Evolutionary conservation across 2,329 filamentous ascomycete genomes (phyloP).

Genomic region (Penicillium olsonii): DNA sequence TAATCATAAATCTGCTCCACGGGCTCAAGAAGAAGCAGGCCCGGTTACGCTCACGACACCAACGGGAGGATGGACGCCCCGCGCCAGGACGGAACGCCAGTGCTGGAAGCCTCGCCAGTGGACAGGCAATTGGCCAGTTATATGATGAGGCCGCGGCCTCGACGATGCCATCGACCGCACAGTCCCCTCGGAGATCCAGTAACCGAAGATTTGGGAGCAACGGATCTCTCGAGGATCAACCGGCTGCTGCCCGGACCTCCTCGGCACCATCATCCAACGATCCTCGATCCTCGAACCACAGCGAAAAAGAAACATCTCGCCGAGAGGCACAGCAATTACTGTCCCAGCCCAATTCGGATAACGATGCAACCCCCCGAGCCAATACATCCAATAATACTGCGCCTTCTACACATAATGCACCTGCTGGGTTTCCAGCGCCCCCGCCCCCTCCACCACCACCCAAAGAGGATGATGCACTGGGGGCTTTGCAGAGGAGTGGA

Average conservation of each 20-base stretch:
- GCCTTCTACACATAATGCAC: constrained; percentile 24
- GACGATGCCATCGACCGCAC: constrained; percentile 22
- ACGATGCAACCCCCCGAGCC: constrained; percentile 44
- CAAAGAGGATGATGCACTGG: constrained; percentile 84
- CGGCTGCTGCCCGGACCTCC: constrained; percentile 28
- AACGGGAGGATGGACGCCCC: constrained; percentile 50
- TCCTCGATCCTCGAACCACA: constrained; percentile 31
- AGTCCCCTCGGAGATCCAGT: constrained; percentile 35
- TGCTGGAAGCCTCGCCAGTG: constrained; percentile 49
- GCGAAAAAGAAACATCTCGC: constrained; percentile 43
- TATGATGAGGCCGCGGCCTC: constrained; percentile 41
- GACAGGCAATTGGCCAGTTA: constrained; percentile 48
- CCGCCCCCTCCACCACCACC: constrained; percentile 80
- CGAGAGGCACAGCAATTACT: constrained; percentile 41
- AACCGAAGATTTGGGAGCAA: constrained; percentile 41
- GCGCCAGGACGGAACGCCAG: constrained; percentile 46
- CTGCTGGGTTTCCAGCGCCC: constrained; percentile 53
- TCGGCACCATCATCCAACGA: constrained; percentile 31
- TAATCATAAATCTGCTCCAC: constrained; percentile 96
- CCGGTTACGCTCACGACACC: constrained; percentile 65
- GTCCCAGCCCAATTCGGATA: constrained; percentile 66
- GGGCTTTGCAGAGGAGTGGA: constrained; percentile 85
- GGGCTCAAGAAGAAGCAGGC: constrained; percentile 97
- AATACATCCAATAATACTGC: constrained; percentile 22
- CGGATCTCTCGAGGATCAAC: constrained; percentile 40